Base-by-base conservation (phyloP, 352 stramenopile genomes). In the Phytophthora nicotianae region DNA sequence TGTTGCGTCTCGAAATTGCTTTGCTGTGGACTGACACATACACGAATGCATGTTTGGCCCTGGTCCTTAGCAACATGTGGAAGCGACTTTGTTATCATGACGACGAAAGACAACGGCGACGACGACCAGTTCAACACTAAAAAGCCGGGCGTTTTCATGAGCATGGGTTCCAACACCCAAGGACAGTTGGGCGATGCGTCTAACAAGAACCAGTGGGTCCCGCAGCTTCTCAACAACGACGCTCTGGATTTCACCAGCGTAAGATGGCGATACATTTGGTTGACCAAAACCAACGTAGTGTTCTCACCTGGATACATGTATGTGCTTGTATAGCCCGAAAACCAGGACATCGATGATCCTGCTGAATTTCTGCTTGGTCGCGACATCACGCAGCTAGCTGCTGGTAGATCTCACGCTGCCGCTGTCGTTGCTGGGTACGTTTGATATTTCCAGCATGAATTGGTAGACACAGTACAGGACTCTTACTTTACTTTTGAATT, bases 201-300 rank as follows among this genome's bases (percentile, higher is more conserved):
- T 0, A 71, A 71, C n/a, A 89, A 88, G 51, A 91, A 93, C 62
- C 85, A 93, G 57, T 93, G 85, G 85, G 81, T 93, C 9, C 85
- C 85, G 0, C 85, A 91, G 57, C 67, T 87, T 2, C 59, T 93
- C 10, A 93, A 93, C 63, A 90, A 89, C 45, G 76, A 91, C 21
- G 77, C 74, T 1, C 57, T 82, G 2, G 69, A 77, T 19, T 59
- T 79, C 51, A 93, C 85, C 17, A 79, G 56, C 38, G 84, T 91
- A 71, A 45, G 68, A 58, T 14, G n/a, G 52, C 13, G 8, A 20
- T 60, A 16, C 46, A 20, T 37, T 19, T 43, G 13, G 4, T 55
- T 10, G 32, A 45, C 26, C 41, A 38, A 55, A 35, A 47, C 13
- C 4, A 45, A 50, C 16, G 60, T 13, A 29, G 8, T 35, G 47